A percentile compares a stretch with the other conserved stretches of the same genome.
These are phyloP conservation scores for Arctium lappa DNA, from an alignment of 129 eudicot genomes.

Conservation along the genomic window DNA sequence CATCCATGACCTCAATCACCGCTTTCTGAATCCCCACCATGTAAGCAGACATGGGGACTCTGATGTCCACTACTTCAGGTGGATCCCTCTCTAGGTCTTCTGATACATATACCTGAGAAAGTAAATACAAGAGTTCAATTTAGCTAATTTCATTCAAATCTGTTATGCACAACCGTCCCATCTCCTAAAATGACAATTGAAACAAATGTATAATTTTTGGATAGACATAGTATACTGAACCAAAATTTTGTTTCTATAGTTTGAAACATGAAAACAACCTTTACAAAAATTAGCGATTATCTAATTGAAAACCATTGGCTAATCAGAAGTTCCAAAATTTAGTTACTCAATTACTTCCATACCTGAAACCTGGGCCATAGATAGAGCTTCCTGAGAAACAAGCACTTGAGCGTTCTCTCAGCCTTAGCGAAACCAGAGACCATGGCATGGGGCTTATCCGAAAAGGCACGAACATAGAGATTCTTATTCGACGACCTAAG, in stretches of 20 bases:
- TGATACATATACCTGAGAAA: slow-evolving; percentile 63
- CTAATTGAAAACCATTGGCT: background rate
- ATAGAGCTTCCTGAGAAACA: slow-evolving; percentile 62
- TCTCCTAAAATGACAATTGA: background rate
- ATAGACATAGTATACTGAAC: background rate
- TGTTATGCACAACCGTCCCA: background rate
- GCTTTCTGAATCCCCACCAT: slow-evolving; percentile 95
- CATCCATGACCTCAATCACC: slow-evolving; percentile 94
- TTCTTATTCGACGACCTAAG: slow-evolving; percentile 41
- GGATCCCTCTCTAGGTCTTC: slow-evolving; percentile 91
- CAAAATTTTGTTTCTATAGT: background rate
- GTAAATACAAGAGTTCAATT: background rate
- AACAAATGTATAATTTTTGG: background rate
- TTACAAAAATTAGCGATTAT: background rate
- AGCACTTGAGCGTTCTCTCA: slow-evolving; percentile 66
- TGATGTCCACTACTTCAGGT: slow-evolving; percentile 89
- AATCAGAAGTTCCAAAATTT: background rate
- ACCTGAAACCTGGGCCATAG: slow-evolving; percentile 99
- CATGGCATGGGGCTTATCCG: slow-evolving; percentile 80
- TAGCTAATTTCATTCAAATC: background rate
- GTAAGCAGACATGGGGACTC: slow-evolving; percentile 75
- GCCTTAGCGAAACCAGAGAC: slow-evolving; percentile 87
- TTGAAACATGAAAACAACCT: background rate
- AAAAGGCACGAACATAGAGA: slow-evolving; percentile 65
- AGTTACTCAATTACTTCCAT: background rate